phyloP scores from a whole-genome alignment of 768 basidiomycete genomes.

The Amanita muscaria region DNA sequence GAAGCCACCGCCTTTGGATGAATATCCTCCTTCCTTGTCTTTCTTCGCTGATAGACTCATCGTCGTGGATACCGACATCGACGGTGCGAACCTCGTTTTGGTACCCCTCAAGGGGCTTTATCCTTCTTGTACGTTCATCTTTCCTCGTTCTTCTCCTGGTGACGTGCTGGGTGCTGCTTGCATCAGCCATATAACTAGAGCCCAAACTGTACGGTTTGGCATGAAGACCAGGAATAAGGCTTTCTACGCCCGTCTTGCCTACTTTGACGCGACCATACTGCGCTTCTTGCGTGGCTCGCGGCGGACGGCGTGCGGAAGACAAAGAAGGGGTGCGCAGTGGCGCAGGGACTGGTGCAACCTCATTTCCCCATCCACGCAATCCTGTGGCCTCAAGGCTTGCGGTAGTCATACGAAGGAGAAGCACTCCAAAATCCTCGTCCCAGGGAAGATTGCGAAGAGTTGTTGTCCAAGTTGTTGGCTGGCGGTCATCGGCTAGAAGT shows the following conservation, averaged over 20 bases:
- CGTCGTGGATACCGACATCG: slow-evolving; percentile 4
- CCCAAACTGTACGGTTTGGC: no score
- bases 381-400: slow-evolving; percentile 71
- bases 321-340: slow-evolving; percentile 11
- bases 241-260: slow-evolving; percentile 8
- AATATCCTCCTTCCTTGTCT: slow-evolving; percentile 9
- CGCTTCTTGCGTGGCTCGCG: slow-evolving; percentile 12
- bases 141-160: not conserved
- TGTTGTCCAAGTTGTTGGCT: slow-evolving; percentile 5
- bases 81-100: slow-evolving; percentile 3
- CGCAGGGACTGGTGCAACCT: slow-evolving; percentile 46
- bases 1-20: slow-evolving; percentile 10
- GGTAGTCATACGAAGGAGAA: slow-evolving; percentile 62
- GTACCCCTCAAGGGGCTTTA: slow-evolving; percentile 2
- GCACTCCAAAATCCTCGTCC: slow-evolving; percentile 69
- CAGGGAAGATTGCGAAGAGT: slow-evolving; percentile 33
- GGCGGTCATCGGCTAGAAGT: slow-evolving; percentile 12
- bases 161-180: not conserved
- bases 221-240: slow-evolving; percentile 4
- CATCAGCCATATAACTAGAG: no score
- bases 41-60: slow-evolving; percentile 7
- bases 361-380: slow-evolving; percentile 63
- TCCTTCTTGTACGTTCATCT: not conserved
- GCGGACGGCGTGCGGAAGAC: slow-evolving; percentile 4
- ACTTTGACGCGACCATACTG: slow-evolving; percentile 7